A percentile compares a stretch with the other conserved stretches of the same genome.
Evolutionary conservation across 495 filamentous ascomycete genomes (phyloP).

Genomic region (Penicillium verhagenii): DNA sequence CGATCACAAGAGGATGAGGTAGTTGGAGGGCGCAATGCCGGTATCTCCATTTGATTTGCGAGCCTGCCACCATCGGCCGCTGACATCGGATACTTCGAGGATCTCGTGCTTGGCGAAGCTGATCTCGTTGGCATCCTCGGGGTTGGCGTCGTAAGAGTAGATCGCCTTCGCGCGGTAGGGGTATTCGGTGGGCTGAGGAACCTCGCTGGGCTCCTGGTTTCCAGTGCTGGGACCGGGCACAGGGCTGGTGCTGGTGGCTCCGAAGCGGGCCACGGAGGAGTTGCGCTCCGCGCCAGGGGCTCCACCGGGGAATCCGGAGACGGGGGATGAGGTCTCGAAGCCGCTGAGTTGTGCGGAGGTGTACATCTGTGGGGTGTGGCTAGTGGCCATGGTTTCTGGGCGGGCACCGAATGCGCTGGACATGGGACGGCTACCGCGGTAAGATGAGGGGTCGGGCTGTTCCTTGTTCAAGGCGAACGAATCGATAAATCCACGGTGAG

Average conservation of each 20-base stretch:
- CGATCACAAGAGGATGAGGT: constrained; percentile 88
- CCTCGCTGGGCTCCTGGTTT: constrained; percentile 52
- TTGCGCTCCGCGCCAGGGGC: constrained; percentile 57
- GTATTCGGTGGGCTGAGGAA: constrained; percentile 84
- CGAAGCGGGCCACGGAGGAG: constrained; percentile 59
- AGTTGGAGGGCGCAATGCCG: constrained; percentile 96
- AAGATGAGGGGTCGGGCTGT: constrained; percentile 49
- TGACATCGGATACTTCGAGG: constrained; percentile 94
- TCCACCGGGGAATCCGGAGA: constrained; percentile 73
- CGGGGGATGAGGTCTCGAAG: constrained; percentile 93
- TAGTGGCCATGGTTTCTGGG: constrained; percentile 78
- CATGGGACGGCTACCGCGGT: constrained; percentile 61
- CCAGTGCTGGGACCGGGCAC: constrained; percentile 14
- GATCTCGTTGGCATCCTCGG: constrained; percentile 97
- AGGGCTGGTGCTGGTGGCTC: constrained; percentile 34
- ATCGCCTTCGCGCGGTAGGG: constrained; percentile 97
- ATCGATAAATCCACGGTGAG: constrained; percentile 87
- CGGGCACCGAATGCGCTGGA: constrained; percentile 53
- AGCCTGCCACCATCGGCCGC: constrained; percentile 98
- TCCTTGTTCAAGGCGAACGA: constrained; percentile 95
- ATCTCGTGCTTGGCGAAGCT: constrained; percentile 96
- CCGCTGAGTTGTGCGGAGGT: constrained; percentile 92
- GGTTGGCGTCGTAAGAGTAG: constrained; percentile 97
- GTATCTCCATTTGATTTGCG: constrained; percentile 93
- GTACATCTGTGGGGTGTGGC: constrained; percentile 88